phyloP scores from a whole-genome alignment of 768 basidiomycete species.

The Roridomyces roridus region DNA sequence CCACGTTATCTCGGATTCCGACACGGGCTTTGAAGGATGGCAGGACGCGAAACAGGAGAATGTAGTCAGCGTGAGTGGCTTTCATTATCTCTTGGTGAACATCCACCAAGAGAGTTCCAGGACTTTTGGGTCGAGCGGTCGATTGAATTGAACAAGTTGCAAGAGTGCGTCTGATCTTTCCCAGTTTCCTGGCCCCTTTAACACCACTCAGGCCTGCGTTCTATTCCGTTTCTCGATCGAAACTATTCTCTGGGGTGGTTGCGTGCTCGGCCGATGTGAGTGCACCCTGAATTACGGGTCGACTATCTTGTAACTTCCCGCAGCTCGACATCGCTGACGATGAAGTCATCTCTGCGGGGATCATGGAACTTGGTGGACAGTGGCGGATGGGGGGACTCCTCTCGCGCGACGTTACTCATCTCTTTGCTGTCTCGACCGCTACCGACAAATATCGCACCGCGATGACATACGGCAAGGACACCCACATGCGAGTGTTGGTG shows the following conservation, averaged over 20 bases:
- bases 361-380: slow-evolving; percentile 82
- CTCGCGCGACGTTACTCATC: slow-evolving; percentile 87
- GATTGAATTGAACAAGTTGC: slow-evolving; percentile 14
- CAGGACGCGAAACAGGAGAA: slow-evolving; percentile 30
- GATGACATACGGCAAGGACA: slow-evolving; percentile 60
- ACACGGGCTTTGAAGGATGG: slow-evolving; percentile 43
- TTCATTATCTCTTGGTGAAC: not conserved
- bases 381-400: slow-evolving; percentile 78
- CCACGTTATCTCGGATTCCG: slow-evolving; percentile 49
- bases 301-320: not conserved
- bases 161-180: slow-evolving; percentile 5
- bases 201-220: slow-evolving; percentile 33
- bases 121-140: slow-evolving; percentile 23
- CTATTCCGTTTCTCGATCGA: slow-evolving; percentile 78
- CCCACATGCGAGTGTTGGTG: slow-evolving; percentile 70
- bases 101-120: not conserved
- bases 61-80: slow-evolving; percentile 11
- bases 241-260: slow-evolving; percentile 87
- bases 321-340: slow-evolving; percentile 68
- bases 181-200: not conserved
- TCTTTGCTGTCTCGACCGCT: slow-evolving; percentile 65
- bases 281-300: not conserved
- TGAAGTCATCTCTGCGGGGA: slow-evolving; percentile 76
- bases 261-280: slow-evolving; percentile 74
- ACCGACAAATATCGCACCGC: slow-evolving; percentile 61